phyloP scores from a whole-genome alignment of 139 green algal species.

The Chlorella sp. region DNA sequence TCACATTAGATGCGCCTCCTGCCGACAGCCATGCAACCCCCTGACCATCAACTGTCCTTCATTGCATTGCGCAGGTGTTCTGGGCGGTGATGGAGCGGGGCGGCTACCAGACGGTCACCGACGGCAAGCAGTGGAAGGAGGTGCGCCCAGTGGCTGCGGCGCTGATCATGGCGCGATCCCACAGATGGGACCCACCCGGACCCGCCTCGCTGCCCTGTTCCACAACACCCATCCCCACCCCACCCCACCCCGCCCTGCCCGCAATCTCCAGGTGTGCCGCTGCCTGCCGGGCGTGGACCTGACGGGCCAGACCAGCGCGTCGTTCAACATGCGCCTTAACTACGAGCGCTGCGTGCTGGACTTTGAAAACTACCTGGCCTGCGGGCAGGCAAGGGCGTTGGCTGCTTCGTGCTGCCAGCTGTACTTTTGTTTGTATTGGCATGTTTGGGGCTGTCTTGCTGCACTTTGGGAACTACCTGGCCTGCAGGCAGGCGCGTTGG shows the following conservation, averaged over 20 bases:
- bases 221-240: too few species aligned
- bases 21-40: too few species aligned
- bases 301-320: conserved; percentile 66
- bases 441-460: too few species aligned
- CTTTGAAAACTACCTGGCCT: conserved; percentile 80
- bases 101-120: conserved; percentile 73
- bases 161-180: too few species aligned
- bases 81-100: conserved; percentile 74
- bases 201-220: too few species aligned
- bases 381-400: conserved; percentile 37
- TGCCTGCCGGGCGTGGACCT: conserved; percentile 63
- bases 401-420: too few species aligned
- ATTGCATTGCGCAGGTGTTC: conserved; percentile 57
- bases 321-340: conserved; percentile 77
- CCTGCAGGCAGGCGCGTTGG: not conserved
- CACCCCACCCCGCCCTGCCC: too few species aligned
- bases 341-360: conserved; percentile 84
- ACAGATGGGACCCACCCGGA: too few species aligned
- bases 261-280: conserved; percentile 65
- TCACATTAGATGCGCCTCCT: too few species aligned
- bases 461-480: too few species aligned
- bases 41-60: not conserved
- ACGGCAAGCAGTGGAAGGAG: conserved; percentile 74
- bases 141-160: too few species aligned
- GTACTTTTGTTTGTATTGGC: too few species aligned